Evolutionary conservation across 2,329 filamentous ascomycete genomes (phyloP), one percentile per base, ranked within the genome.

Genomic region (Colletotrichum sp.): DNA sequence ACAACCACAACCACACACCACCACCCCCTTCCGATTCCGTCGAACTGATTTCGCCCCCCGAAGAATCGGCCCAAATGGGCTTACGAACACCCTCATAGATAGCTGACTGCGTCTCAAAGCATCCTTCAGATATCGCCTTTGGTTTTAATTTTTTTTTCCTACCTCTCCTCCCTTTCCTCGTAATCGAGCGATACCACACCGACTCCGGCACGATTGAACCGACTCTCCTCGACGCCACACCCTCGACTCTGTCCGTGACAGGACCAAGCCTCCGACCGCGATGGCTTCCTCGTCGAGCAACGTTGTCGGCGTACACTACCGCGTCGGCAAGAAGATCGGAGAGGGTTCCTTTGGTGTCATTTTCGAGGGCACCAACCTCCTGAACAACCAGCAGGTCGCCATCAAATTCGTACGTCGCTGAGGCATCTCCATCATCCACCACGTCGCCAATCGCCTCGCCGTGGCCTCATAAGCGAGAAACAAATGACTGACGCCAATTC

Each of bases 291-390:
- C 94, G 76, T 97, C 95, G 78, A 98, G 96, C 77, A 98, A 98
- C 87, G 97, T 99, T 80, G 97, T 98, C 82, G 97, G 97, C 84
- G 97, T 99, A 80, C 97, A 99, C 88, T 99, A 99, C 87, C 92
- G 97, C 79, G 97, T 99, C 79, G 97, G 97, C 81, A 98, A 98
- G 92, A 99, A 99, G 90, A 98, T 99, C 81, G 97, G 97, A 85
- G 97, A 98, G 91, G 96, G 96, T 79, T 98, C 96, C 52, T 98
- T 98, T 83, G 96, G 96, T 89, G 97, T 98, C 81, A 98, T 98
- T 84, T 98, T 98, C 83, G 97, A 98, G 87, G 97, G 97, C 80
- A 98, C 96, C 83, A 99, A 99, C 85, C 91, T 99, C 81, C 90
- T 99, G 85, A 99, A 99, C 90, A 98, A 98, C 87, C 97, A 98